These are phyloP conservation scores for Ottelia alismoides DNA, from an alignment of 106 monocot genomes.

Conservation along the genomic window DNA sequence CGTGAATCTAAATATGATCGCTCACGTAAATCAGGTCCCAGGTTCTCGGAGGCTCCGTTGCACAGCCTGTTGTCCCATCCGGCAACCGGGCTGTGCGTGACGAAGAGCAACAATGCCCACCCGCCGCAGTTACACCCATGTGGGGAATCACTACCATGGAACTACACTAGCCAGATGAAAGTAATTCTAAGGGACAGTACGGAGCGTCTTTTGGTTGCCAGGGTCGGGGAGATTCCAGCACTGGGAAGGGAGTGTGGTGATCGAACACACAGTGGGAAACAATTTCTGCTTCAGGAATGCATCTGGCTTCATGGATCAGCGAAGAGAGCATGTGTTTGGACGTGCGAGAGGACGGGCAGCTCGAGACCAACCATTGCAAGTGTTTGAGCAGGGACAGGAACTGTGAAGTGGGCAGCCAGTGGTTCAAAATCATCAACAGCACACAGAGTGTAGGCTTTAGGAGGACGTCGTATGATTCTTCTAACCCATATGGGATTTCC, in stretches of 20 bases:
- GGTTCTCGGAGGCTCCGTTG: constrained; percentile 12
- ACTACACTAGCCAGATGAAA: constrained; percentile 23
- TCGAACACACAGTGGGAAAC: constrained; percentile 30
- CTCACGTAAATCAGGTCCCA: too few relatives aligned
- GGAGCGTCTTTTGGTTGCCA: constrained; percentile 30
- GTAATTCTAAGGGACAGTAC: constrained; percentile 14
- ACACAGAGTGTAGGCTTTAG: constrained; percentile 12
- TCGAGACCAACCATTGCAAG: constrained; percentile 42
- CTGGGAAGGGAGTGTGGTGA: constrained; percentile 22
- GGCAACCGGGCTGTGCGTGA: constrained; percentile 50
- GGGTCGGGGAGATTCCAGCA: constrained; percentile 12
- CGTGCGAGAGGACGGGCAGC: constrained; percentile 14
- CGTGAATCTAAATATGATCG: too few relatives aligned
- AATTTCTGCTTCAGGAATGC: constrained; percentile 51
- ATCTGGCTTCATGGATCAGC: constrained; percentile 28
- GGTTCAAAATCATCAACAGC: constrained; percentile 64
- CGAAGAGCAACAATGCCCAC: constrained; percentile 2
- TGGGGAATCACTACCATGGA: constrained; percentile 38
- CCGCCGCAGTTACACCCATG: constrained; percentile 34
- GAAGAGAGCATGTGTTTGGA: constrained; percentile 42
- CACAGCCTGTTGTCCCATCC: constrained; percentile 70
- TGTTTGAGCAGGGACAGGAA: constrained; percentile 28
- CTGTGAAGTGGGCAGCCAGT: constrained; percentile 58
- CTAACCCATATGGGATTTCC: too few relatives aligned
- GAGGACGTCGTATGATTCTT: too few relatives aligned